Conservation (phyloP, 2,329 filamentous ascomycete species). For the Sporothrix phasma region DNA sequence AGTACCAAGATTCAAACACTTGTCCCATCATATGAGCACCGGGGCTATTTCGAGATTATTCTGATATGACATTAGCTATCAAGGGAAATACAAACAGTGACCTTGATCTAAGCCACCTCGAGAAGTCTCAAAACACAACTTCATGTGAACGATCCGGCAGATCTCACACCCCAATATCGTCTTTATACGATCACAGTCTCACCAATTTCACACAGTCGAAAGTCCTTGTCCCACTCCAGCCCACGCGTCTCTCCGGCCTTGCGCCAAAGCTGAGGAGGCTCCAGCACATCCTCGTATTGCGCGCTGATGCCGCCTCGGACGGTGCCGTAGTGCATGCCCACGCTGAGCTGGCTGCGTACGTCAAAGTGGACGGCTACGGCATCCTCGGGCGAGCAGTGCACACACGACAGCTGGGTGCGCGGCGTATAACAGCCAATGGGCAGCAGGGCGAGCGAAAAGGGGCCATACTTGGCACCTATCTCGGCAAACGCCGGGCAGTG, state of each 20-base stretch:
- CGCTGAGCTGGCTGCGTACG: slow-evolving; percentile 64
- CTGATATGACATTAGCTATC: too few species aligned
- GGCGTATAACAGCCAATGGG: slow-evolving; percentile 84
- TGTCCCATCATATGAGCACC: too few species aligned
- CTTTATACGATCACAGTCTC: slow-evolving; percentile 33
- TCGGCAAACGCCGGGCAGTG: slow-evolving; percentile 74
- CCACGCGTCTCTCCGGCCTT: slow-evolving; percentile 48
- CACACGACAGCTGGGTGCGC: slow-evolving; percentile 58
- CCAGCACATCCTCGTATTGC: slow-evolving; percentile 49
- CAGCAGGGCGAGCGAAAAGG: slow-evolving; percentile 83
- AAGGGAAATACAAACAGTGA: too few species aligned
- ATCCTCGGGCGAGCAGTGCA: slow-evolving; percentile 82
- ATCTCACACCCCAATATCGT: neutral
- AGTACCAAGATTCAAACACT: too few species aligned
- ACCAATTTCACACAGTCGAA: slow-evolving; percentile 56
- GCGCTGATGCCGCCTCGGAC: slow-evolving; percentile 14
- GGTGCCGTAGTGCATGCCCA: slow-evolving; percentile 88
- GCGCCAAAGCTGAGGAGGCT: slow-evolving; percentile 52
- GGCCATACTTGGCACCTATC: slow-evolving; percentile 68
- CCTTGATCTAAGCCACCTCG: too few species aligned
- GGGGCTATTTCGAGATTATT: too few species aligned
- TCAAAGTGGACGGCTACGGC: slow-evolving; percentile 82
- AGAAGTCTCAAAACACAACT: neutral
- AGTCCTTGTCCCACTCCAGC: slow-evolving; percentile 44
- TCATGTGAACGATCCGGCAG: too few species aligned